Evolutionary conservation across 495 filamentous ascomycete genomes (phyloP).

Genomic region (Xylaria grammica): DNA sequence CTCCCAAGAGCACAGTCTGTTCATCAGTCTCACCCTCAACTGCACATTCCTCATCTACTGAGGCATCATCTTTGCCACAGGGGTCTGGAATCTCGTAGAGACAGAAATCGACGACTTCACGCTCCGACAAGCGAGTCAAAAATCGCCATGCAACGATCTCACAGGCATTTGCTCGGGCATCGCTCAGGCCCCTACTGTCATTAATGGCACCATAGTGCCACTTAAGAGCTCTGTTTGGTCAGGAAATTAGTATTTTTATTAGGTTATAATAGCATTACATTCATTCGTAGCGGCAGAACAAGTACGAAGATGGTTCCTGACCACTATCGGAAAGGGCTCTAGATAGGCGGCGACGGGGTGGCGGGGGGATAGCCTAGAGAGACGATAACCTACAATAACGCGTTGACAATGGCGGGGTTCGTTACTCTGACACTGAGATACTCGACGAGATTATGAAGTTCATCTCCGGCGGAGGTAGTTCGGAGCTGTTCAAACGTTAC

Average conservation of each 20-base stretch:
- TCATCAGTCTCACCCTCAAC: slow-evolving; percentile 44
- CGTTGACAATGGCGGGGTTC: slow-evolving; percentile 76
- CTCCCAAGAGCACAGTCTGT: slow-evolving; percentile 41
- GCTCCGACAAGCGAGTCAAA: slow-evolving; percentile 75
- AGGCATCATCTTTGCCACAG: slow-evolving; percentile 21
- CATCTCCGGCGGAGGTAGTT: slow-evolving; percentile 66
- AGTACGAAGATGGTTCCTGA: not conserved
- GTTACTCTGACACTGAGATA: slow-evolving; percentile 68
- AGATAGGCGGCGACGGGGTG: not conserved
- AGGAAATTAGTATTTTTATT: not conserved
- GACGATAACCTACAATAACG: slow-evolving; percentile 67
- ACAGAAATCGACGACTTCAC: slow-evolving; percentile 82
- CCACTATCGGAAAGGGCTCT: not conserved
- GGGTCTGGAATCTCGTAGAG: slow-evolving; percentile 74
- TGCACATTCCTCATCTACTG: slow-evolving; percentile 23
- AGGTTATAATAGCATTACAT: not conserved
- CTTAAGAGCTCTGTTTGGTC: slow-evolving; percentile 68
- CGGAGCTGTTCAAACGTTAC: slow-evolving; percentile 82
- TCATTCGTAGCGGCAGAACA: not conserved
- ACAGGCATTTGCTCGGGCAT: slow-evolving; percentile 81
- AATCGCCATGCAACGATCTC: slow-evolving; percentile 94
- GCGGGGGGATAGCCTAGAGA: not conserved
- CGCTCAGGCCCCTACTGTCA: slow-evolving; percentile 74
- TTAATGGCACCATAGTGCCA: slow-evolving; percentile 69
- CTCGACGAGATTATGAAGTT: slow-evolving; percentile 67